Conservation (phyloP, 1,284 basidiomycete genomes). For the Leccinum huronense region DNA sequence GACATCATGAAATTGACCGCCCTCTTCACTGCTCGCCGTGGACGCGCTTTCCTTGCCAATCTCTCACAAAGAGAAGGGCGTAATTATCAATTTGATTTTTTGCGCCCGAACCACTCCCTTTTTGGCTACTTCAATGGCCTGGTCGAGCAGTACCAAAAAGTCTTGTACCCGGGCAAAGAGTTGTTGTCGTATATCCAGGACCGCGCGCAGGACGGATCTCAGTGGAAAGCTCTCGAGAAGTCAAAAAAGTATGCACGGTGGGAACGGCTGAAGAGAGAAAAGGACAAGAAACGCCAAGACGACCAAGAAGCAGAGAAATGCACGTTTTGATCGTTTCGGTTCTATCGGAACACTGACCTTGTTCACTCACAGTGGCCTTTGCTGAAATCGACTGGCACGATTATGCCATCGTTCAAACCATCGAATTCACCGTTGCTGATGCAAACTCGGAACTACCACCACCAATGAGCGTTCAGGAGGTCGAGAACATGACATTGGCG, state of each 20-base stretch:
- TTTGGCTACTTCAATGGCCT: slow-evolving; percentile 97
- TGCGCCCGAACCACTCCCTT: slow-evolving; percentile 92
- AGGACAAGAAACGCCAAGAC: slow-evolving; percentile 83
- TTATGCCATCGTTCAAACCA: slow-evolving; percentile 97
- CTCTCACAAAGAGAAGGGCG: slow-evolving; percentile 88
- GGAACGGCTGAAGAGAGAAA: slow-evolving; percentile 81
- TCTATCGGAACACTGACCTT: slow-evolving; percentile 13
- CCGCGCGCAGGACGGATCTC: slow-evolving; percentile 57
- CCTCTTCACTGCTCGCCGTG: slow-evolving; percentile 91
- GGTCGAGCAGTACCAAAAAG: slow-evolving; percentile 94
- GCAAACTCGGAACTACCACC: slow-evolving; percentile 89
- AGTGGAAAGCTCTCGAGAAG: slow-evolving; percentile 78
- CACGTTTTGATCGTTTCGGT: slow-evolving; percentile 38
- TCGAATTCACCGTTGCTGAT: slow-evolving; percentile 95
- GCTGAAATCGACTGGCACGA: slow-evolving; percentile 99
- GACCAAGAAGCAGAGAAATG: slow-evolving; percentile 87
- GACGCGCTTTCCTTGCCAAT: slow-evolving; percentile 81
- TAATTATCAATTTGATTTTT: slow-evolving; percentile 98
- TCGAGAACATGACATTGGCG: slow-evolving; percentile 94
- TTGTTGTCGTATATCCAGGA: slow-evolving; percentile 68
- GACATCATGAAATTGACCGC: slow-evolving; percentile 94
- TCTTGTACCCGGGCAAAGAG: slow-evolving; percentile 82
- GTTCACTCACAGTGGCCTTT: slow-evolving; percentile 66
- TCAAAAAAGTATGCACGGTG: slow-evolving; percentile 83
- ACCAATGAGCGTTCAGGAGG: slow-evolving; percentile 92